These are phyloP conservation scores for Kondoa malvinella DNA, from an alignment of 768 basidiomycete species.

Conservation along the genomic window DNA sequence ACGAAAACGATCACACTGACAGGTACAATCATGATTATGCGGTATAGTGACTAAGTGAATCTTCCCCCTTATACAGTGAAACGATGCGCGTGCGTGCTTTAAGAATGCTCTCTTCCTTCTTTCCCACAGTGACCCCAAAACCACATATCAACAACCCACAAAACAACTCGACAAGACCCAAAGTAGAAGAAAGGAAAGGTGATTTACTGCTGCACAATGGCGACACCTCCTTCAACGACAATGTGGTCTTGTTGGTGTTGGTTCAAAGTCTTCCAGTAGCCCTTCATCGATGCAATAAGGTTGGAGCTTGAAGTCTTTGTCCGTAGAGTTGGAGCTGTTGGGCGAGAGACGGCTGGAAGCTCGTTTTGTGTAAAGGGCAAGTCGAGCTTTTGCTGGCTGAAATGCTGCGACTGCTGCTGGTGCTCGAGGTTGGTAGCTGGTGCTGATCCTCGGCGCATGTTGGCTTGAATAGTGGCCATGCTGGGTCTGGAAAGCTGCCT, in stretches of 20 bases:
- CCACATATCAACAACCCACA: too few species aligned
- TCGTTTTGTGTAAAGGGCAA: constrained; percentile 3
- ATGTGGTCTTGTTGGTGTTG: constrained; percentile 4
- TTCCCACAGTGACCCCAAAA: too few species aligned
- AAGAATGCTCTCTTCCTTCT: too few species aligned
- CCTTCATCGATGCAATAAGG: constrained; percentile 5
- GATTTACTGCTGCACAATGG: constrained; percentile 10
- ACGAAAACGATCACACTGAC: too few species aligned
- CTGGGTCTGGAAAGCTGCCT: neutral
- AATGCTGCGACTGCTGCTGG: neutral
- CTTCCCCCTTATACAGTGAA: too few species aligned
- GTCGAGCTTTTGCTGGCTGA: neutral
- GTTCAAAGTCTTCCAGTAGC: constrained; percentile 2
- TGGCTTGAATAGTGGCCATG: neutral
- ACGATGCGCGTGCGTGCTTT: too few species aligned
- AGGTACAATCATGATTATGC: too few species aligned
- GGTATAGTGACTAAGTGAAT: too few species aligned
- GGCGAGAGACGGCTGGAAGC: neutral
- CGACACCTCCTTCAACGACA: constrained; percentile 14
- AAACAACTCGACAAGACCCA: too few species aligned
- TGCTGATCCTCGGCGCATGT: neutral
- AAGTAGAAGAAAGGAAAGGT: neutral
- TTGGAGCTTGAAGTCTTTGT: constrained; percentile 3
- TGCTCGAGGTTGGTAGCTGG: neutral
- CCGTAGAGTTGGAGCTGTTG: neutral